Percentiles rank a stretch among this genome's conserved stretches.
These are phyloP conservation scores for Lantana camara DNA, from an alignment of 257 asterid species.

Conservation along the genomic window DNA sequence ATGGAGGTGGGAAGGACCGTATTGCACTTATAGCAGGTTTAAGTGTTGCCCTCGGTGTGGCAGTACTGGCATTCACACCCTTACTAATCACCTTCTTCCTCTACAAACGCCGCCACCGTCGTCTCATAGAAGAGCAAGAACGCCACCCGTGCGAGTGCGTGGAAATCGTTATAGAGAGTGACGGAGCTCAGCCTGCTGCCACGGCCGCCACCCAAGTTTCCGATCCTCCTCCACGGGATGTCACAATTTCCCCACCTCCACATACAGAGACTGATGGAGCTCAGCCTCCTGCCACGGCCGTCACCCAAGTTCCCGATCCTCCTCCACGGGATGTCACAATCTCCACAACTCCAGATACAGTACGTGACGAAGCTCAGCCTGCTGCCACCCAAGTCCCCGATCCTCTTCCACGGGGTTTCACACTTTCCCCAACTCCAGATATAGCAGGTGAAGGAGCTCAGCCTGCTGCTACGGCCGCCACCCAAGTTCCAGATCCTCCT, in stretches of 20 bases:
- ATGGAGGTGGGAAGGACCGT: slow-evolving; percentile 59
- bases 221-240: not conserved
- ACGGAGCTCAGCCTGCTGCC: not conserved
- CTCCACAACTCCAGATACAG: no score
- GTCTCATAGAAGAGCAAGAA: slow-evolving; percentile 56
- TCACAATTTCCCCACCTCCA: not conserved
- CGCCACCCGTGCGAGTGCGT: slow-evolving; percentile 73
- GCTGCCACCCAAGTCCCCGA: no score
- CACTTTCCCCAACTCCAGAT: no score
- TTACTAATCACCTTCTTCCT: slow-evolving; percentile 42
- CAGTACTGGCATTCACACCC: slow-evolving; percentile 42
- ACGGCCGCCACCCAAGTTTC: not conserved
- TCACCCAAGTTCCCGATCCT: not conserved
- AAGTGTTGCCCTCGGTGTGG: slow-evolving; percentile 57
- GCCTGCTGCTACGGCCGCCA: no score
- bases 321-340: not conserved
- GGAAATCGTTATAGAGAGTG: slow-evolving; percentile 34
- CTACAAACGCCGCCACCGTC: slow-evolving; percentile 60
- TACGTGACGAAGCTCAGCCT: no score
- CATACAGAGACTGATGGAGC: not conserved
- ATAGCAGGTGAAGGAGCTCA: no score
- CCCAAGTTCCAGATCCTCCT: no score
- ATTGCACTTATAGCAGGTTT: slow-evolving; percentile 82
- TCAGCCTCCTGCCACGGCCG: not conserved
- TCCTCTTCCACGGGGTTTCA: no score